Evolutionary conservation across 371 early-diverging fungal genomes (phyloP).

Genomic region (Funneliformis caledonium): DNA sequence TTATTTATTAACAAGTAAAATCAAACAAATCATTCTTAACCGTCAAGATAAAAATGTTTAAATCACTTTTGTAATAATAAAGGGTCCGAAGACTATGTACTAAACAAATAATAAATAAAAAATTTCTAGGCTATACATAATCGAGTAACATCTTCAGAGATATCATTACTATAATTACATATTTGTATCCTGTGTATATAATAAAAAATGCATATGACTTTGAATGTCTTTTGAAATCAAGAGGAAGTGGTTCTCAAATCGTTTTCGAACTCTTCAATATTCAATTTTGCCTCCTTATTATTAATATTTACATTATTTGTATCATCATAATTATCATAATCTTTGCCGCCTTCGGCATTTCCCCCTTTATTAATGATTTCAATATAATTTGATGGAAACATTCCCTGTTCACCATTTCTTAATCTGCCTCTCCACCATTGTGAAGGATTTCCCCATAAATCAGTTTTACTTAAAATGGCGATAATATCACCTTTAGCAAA

Average conservation of each 20-base stretch:
- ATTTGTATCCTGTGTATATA: too few species aligned
- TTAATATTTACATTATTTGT: neutral
- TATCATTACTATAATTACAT: too few species aligned
- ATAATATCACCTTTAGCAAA: conserved; percentile 86
- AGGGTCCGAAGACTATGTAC: too few species aligned
- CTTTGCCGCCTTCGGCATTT: neutral
- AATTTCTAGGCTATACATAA: too few species aligned
- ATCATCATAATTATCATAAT: neutral
- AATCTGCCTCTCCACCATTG: conserved; percentile 94
- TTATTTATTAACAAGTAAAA: too few species aligned
- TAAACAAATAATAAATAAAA: too few species aligned
- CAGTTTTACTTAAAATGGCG: conserved; percentile 78
- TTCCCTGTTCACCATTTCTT: conserved; percentile 81
- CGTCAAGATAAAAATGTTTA: too few species aligned
- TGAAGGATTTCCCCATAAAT: conserved; percentile 78
- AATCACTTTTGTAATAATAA: too few species aligned
- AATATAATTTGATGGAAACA: conserved; percentile 93
- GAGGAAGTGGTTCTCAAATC: conserved; percentile 9
- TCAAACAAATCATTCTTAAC: too few species aligned
- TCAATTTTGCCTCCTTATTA: neutral
- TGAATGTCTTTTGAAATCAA: neutral
- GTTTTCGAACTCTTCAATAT: conserved; percentile 28
- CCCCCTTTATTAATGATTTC: conserved; percentile 63
- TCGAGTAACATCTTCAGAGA: too few species aligned
- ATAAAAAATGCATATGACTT: too few species aligned